These are phyloP conservation scores for Neltuma alba DNA, from an alignment of 306 rosid species.

Conservation along the genomic window DNA sequence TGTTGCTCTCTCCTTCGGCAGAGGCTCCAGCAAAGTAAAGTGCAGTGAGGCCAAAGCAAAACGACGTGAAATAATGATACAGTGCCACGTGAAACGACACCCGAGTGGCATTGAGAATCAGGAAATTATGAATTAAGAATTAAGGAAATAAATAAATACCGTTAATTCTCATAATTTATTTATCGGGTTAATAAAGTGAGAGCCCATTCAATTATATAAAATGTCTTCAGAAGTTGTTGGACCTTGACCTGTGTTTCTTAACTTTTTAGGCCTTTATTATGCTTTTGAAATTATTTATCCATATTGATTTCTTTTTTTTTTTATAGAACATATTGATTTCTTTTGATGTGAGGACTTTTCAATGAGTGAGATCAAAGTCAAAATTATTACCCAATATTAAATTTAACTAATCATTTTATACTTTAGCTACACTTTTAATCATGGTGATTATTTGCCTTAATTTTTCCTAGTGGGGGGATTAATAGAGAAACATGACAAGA, in stretches of 20 bases:
- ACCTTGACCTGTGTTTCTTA: background rate
- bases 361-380: slow-evolving; percentile 12
- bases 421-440: background rate
- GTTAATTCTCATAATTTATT: background rate
- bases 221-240: background rate
- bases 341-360: background rate
- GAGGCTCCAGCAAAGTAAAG: background rate
- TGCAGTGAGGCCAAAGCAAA: background rate
- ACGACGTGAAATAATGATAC: background rate
- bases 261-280: background rate
- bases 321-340: background rate
- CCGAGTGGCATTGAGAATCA: background rate
- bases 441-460: background rate
- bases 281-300: background rate
- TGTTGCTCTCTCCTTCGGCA: background rate
- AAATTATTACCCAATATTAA: background rate
- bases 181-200: background rate
- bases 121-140: no score
- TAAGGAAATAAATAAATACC: no score
- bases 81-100: background rate
- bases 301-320: background rate
- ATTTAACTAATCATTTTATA: background rate
- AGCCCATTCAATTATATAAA: background rate
- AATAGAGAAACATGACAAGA: no score
- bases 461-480: background rate